These are phyloP conservation scores for Xylaria sp. DNA, from an alignment of 2,329 filamentous ascomycete species.

Conservation along the genomic window DNA sequence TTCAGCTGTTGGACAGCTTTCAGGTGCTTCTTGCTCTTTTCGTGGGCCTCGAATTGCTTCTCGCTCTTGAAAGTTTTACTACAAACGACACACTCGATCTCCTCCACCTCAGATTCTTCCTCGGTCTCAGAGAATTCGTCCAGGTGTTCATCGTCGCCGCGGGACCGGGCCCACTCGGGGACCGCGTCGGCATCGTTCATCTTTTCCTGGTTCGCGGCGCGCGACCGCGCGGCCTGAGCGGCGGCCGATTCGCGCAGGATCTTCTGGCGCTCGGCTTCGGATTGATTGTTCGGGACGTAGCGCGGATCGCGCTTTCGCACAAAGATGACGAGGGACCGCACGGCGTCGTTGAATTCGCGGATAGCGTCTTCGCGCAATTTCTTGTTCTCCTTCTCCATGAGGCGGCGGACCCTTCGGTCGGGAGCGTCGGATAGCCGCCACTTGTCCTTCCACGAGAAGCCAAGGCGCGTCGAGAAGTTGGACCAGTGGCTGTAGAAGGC, in stretches of 20 bases:
- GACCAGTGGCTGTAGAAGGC: constrained; percentile 83
- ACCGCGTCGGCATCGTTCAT: constrained; percentile 65
- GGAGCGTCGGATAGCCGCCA: constrained; percentile 85
- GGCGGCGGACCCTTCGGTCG: constrained; percentile 78
- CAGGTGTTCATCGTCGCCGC: constrained; percentile 55
- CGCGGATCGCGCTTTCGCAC: constrained; percentile 90
- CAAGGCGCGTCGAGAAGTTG: constrained; percentile 82
- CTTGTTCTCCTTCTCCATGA: constrained; percentile 96
- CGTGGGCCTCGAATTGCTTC: constrained; percentile 88
- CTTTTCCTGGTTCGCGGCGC: constrained; percentile 80
- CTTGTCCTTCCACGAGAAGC: constrained; percentile 87
- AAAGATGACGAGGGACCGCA: constrained; percentile 84
- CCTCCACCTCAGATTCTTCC: constrained; percentile 60
- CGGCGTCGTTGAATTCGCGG: constrained; percentile 90
- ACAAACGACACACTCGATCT: constrained; percentile 79
- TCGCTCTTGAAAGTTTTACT: constrained; percentile 86
- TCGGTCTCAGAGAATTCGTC: constrained; percentile 65
- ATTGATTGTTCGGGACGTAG: constrained; percentile 77
- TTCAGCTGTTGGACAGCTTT: constrained; percentile 83
- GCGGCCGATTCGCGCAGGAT: constrained; percentile 76
- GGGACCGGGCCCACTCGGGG: constrained; percentile 76
- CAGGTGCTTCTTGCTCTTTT: constrained; percentile 94
- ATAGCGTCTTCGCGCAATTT: constrained; percentile 80
- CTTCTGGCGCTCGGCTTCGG: constrained; percentile 80
- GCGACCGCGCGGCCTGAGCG: constrained; percentile 81